Conservation (phyloP, 2,329 filamentous ascomycete genomes). For the Neonectria coccinea region DNA sequence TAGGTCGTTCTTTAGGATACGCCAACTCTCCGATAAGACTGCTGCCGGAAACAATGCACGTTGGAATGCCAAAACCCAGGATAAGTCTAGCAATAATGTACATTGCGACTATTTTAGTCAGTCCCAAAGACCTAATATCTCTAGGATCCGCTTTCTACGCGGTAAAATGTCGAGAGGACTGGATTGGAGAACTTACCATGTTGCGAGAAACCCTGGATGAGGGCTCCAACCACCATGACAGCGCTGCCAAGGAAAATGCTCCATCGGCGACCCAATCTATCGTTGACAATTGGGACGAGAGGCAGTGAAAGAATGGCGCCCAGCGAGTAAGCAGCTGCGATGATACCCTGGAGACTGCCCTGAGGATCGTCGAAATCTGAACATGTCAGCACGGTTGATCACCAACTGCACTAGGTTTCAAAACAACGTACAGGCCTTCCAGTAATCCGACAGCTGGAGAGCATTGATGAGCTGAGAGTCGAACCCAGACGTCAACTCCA, state of each 20-base stretch:
- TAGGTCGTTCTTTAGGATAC: conserved; percentile 70
- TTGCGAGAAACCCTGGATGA: conserved; percentile 65
- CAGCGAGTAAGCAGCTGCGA: conserved; percentile 69
- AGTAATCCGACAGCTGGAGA: conserved; percentile 18
- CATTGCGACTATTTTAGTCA: conserved; percentile 60
- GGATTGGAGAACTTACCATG: conserved; percentile 52
- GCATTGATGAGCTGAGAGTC: conserved; percentile 48
- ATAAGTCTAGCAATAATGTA: conserved; percentile 70
- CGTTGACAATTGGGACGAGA: conserved; percentile 67
- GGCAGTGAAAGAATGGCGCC: conserved; percentile 70
- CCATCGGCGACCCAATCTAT: conserved; percentile 66
- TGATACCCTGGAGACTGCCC: conserved; percentile 60
- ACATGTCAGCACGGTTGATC: not conserved
- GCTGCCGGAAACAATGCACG: conserved; percentile 69
- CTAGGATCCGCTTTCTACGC: not conserved
- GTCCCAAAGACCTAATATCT: too few relatives aligned
- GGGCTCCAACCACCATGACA: conserved; percentile 65
- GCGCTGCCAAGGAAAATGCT: conserved; percentile 66
- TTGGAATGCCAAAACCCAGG: conserved; percentile 71
- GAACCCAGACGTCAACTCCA: conserved; percentile 69
- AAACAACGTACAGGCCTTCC: conserved; percentile 5
- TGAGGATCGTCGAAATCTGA: conserved; percentile 14
- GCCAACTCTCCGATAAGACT: conserved; percentile 70
- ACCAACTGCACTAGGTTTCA: not conserved
- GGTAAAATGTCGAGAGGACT: not conserved